These are phyloP conservation scores for Fusarium pseudoanthophilum DNA, from an alignment of 2,329 filamentous ascomycete species.

Conservation along the genomic window DNA sequence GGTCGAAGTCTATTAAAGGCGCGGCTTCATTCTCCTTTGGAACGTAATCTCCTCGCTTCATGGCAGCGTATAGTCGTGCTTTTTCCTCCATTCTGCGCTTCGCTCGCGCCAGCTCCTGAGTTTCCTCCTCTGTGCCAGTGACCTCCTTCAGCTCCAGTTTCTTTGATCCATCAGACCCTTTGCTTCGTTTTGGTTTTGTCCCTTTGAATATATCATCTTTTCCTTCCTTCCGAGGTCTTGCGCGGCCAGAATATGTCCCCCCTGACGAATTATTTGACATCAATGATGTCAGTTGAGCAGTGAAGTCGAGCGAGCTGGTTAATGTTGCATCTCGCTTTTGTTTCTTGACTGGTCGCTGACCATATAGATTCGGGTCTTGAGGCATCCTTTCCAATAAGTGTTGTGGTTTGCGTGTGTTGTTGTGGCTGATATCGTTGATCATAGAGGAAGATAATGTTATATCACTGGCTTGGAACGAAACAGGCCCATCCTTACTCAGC, in stretches of 20 bases:
- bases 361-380: slow-evolving; percentile 79
- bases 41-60: slow-evolving; percentile 91
- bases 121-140: slow-evolving; percentile 68
- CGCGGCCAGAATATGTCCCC: slow-evolving; percentile 52
- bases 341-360: slow-evolving; percentile 76
- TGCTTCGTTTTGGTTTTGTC: slow-evolving; percentile 41
- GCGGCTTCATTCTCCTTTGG: slow-evolving; percentile 71
- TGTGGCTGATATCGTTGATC: not conserved
- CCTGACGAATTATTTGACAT: slow-evolving; percentile 68
- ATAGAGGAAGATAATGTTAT: slow-evolving; percentile 1
- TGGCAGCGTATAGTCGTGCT: slow-evolving; percentile 83
- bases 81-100: slow-evolving; percentile 91
- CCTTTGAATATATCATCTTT: slow-evolving; percentile 60
- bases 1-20: slow-evolving; percentile 89
- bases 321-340: slow-evolving; percentile 76
- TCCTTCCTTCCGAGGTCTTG: slow-evolving; percentile 59
- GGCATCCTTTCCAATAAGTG: slow-evolving; percentile 57
- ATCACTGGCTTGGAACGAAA: not conserved
- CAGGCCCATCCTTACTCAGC: slow-evolving; percentile 11
- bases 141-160: slow-evolving; percentile 64
- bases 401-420: not conserved
- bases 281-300: slow-evolving; percentile 85
- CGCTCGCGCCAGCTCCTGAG: slow-evolving; percentile 75
- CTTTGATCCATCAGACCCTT: slow-evolving; percentile 52
- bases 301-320: slow-evolving; percentile 82